Evolutionary conservation across 1,284 basidiomycete genomes (phyloP).

Genomic region (Ceratobasidium theobromae): DNA sequence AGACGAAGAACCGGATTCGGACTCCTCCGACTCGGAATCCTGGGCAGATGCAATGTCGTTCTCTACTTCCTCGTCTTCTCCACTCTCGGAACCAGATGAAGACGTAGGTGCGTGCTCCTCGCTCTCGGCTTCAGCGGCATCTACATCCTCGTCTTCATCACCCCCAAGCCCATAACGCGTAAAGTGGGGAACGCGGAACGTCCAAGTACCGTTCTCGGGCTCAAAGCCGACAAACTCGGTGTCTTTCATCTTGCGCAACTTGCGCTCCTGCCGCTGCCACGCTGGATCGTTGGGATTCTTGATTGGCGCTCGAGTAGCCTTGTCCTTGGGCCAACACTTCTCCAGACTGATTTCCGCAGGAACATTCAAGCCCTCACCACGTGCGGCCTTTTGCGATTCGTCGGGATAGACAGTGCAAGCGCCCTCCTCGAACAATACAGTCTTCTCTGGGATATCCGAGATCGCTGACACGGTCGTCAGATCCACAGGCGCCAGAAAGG

Average conservation of each 20-base stretch:
- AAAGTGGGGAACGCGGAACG: conserved; percentile 93
- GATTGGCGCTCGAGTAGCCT: conserved; percentile 87
- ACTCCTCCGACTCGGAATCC: conserved; percentile 32
- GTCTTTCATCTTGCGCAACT: conserved; percentile 81
- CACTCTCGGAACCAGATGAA: conserved; percentile 28
- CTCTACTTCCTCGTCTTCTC: conserved; percentile 35
- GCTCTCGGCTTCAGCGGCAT: conserved; percentile 26
- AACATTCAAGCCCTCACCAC: conserved; percentile 88
- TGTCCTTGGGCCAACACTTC: conserved; percentile 87
- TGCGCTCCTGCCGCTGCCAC: conserved; percentile 76
- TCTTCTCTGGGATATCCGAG: conserved; percentile 79
- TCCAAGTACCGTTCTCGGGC: conserved; percentile 82
- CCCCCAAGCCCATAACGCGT: conserved; percentile 46
- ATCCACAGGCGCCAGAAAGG: conserved; percentile 90
- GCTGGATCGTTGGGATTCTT: conserved; percentile 78
- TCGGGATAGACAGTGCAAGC: conserved; percentile 95
- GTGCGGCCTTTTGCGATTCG: conserved; percentile 65
- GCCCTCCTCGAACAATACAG: conserved; percentile 88
- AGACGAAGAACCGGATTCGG: conserved; percentile 2
- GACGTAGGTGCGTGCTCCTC: conserved; percentile 40
- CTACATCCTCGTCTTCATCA: conserved; percentile 39
- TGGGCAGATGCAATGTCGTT: conserved; percentile 35
- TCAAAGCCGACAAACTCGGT: conserved; percentile 87
- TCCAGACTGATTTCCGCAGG: conserved; percentile 78
- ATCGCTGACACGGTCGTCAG: conserved; percentile 83